Conservation (phyloP, 1,284 basidiomycete genomes). For the Ceratobasidium sp. region DNA sequence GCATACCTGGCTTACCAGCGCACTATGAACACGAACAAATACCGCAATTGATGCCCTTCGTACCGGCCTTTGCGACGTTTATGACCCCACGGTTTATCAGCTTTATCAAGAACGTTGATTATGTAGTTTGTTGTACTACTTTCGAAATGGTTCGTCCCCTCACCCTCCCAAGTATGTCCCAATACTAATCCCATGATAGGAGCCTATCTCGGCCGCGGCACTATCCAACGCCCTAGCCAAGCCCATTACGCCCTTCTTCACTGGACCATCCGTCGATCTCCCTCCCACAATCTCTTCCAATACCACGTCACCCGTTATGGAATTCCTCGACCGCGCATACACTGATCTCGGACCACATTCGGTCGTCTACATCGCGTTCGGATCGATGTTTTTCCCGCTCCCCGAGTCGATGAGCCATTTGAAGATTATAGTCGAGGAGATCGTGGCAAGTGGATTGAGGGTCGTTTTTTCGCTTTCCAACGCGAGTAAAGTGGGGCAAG, state of each 20-base stretch:
- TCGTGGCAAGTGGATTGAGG: background rate
- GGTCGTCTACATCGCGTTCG: constrained; percentile 4
- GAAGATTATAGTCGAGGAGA: background rate
- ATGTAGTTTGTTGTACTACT: background rate
- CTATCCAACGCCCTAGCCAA: background rate
- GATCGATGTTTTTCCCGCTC: constrained; percentile 11
- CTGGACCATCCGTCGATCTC: background rate
- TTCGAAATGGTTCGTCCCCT: background rate
- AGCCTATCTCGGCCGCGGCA: background rate
- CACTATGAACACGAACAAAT: constrained; percentile 30
- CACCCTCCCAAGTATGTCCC: no score
- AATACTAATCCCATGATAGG: no score
- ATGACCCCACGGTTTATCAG: background rate
- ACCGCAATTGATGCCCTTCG: background rate
- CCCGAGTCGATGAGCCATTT: background rate
- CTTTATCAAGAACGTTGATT: constrained; percentile 3
- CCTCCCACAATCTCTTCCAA: background rate
- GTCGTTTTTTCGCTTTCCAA: background rate
- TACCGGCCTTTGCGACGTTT: background rate
- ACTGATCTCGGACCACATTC: background rate
- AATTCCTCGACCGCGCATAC: constrained; percentile 15
- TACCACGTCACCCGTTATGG: background rate
- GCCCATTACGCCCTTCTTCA: background rate
- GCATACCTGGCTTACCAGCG: constrained; percentile 1
- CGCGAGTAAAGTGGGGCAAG: background rate